Evolutionary conservation across 2,329 filamentous ascomycete species (phyloP).

Genomic region (Penicillium nordicum): DNA sequence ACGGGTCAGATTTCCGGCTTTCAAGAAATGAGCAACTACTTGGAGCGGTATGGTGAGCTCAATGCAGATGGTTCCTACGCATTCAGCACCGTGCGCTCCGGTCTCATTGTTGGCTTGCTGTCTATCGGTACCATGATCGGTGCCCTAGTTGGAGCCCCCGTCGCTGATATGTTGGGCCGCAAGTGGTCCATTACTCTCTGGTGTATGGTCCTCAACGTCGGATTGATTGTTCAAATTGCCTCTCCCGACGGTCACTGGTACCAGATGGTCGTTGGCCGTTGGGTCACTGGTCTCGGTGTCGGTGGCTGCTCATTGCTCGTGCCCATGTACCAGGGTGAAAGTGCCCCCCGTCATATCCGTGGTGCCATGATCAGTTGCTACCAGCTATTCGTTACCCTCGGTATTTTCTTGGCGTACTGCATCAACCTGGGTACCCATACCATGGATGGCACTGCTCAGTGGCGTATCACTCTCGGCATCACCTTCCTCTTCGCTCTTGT

Average conservation of each 20-base stretch:
- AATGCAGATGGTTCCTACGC: slow-evolving; percentile 29
- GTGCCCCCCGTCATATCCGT: slow-evolving; percentile 45
- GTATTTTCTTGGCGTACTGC: slow-evolving; percentile 46
- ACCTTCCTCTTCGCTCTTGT: slow-evolving; percentile 56
- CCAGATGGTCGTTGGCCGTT: slow-evolving; percentile 44
- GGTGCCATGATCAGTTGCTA: slow-evolving; percentile 48
- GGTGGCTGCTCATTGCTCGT: slow-evolving; percentile 45
- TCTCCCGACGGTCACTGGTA: slow-evolving; percentile 38
- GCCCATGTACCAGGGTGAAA: slow-evolving; percentile 49
- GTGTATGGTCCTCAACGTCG: slow-evolving; percentile 41
- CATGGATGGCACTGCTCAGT: slow-evolving; percentile 43
- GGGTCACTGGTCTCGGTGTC: slow-evolving; percentile 45
- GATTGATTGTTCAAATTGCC: slow-evolving; percentile 45
- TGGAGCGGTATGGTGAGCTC: slow-evolving; percentile 38
- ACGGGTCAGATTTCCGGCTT: slow-evolving; percentile 48
- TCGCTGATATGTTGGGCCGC: slow-evolving; percentile 43
- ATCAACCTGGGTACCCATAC: slow-evolving; percentile 46
- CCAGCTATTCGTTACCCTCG: slow-evolving; percentile 49
- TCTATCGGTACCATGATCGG: slow-evolving; percentile 46
- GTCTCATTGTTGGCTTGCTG: slow-evolving; percentile 43
- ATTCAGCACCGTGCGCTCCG: slow-evolving; percentile 42
- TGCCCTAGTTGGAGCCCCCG: slow-evolving; percentile 39
- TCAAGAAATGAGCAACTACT: slow-evolving; percentile 43
- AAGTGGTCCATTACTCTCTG: slow-evolving; percentile 44
- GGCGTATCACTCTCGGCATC: slow-evolving; percentile 54